Conservation (phyloP, 2,329 filamentous ascomycete species). For the Fusarium sacchari region DNA sequence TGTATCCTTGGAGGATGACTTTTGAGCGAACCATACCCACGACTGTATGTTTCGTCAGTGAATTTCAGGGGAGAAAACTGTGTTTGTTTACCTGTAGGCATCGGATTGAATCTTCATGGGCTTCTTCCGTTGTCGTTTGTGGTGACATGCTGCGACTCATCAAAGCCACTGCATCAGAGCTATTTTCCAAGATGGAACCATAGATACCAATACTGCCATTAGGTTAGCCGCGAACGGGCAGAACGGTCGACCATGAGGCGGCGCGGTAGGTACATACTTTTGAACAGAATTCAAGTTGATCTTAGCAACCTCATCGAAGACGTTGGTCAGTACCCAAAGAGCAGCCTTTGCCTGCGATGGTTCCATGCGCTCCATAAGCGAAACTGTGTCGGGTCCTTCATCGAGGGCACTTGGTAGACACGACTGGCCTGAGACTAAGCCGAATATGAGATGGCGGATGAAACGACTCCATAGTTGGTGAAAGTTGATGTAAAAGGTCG, state of each 20-base stretch:
- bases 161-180: constrained; percentile 53
- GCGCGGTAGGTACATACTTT: constrained; percentile 55
- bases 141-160: constrained; percentile 52
- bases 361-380: constrained; percentile 60
- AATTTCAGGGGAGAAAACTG: background rate
- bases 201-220: constrained; percentile 51
- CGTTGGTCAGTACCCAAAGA: constrained; percentile 67
- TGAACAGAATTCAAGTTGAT: constrained; percentile 70
- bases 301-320: constrained; percentile 58
- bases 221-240: constrained; percentile 13
- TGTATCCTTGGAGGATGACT: constrained; percentile 66
- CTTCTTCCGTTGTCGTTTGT: constrained; percentile 43
- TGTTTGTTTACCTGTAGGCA: constrained; percentile 62
- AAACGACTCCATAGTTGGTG: constrained; percentile 73
- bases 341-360: constrained; percentile 62
- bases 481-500: constrained; percentile 79
- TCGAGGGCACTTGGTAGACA: constrained; percentile 35
- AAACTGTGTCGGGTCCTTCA: constrained; percentile 52
- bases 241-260: background rate
- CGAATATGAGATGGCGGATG: constrained; percentile 68
- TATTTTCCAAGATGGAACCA: constrained; percentile 53
- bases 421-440: constrained; percentile 54
- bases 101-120: constrained; percentile 65
- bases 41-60: constrained; percentile 56
- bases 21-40: constrained; percentile 80